A percentile compares a stretch with the other conserved stretches of the same genome.
These are phyloP conservation scores for Diaporthe vexans DNA, from an alignment of 2,329 filamentous ascomycete genomes.

Conservation along the genomic window DNA sequence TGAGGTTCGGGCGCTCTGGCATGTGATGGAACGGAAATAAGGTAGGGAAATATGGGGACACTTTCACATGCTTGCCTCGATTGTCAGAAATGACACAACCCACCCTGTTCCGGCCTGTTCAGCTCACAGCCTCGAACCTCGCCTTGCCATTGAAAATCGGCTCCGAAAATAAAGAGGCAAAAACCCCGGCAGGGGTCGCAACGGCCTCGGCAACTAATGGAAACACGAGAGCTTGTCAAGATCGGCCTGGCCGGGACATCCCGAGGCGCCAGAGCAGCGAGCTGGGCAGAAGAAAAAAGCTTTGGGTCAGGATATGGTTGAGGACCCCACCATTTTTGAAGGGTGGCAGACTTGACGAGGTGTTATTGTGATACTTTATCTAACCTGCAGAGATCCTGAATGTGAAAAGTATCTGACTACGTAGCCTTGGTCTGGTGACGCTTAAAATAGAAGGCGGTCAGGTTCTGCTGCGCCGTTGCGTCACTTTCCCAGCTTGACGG, in stretches of 20 bases:
- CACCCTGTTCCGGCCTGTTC: neutral
- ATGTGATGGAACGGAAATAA: constrained; percentile 28
- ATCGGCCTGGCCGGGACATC: constrained; percentile 33
- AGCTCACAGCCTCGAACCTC: constrained; percentile 30
- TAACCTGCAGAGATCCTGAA: rapidly evolving
- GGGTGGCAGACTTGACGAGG: too few relatives aligned
- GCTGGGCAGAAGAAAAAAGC: constrained; percentile 11
- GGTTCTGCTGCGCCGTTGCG: constrained; percentile 37
- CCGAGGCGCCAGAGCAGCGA: neutral
- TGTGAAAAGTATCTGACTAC: neutral
- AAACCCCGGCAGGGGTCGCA: neutral
- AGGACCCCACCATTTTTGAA: constrained; percentile 5
- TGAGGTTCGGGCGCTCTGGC: neutral
- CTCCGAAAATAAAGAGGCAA: neutral
- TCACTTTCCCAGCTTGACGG: constrained; percentile 33
- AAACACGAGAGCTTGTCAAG: constrained; percentile 28
- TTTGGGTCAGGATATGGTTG: constrained; percentile 33
- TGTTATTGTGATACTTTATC: neutral
- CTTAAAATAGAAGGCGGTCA: constrained; percentile 33
- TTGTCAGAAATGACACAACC: constrained; percentile 3
- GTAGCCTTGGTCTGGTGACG: rapidly evolving
- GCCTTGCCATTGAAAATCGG: constrained; percentile 13
- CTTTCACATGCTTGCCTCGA: constrained; percentile 38
- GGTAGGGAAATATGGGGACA: constrained; percentile 31
- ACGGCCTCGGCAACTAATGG: constrained; percentile 29